Evolutionary conservation across 768 basidiomycete genomes (phyloP).

Genomic region (Termitomyces sp.): DNA sequence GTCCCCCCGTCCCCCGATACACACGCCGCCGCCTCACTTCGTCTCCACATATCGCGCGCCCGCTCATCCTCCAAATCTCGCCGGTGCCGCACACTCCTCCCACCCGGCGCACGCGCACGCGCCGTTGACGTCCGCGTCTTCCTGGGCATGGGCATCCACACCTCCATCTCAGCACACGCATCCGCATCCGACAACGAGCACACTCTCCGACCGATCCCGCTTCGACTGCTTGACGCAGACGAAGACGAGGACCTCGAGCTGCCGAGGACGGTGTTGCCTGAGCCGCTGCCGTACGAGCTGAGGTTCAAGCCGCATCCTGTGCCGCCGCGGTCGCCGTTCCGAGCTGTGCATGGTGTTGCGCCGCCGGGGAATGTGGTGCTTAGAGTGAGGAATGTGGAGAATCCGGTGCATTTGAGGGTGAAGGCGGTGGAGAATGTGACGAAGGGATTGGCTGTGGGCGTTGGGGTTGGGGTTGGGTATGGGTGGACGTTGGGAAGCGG

Average conservation of each 20-base stretch:
- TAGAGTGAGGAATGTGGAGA: constrained; percentile 57
- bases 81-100: not conserved
- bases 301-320: constrained; percentile 39
- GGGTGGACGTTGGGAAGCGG: constrained; percentile 36
- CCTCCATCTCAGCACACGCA: not conserved
- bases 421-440: constrained; percentile 58
- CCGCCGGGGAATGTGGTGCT: constrained; percentile 8
- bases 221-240: constrained; percentile 33
- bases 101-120: constrained; percentile 7
- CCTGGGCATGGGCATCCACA: not conserved
- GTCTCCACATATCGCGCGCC: not conserved
- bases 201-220: constrained; percentile 23
- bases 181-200: not conserved
- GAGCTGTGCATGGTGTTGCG: constrained; percentile 22
- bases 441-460: constrained; percentile 26
- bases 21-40: not conserved
- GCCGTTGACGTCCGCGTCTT: constrained; percentile 9
- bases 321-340: constrained; percentile 42
- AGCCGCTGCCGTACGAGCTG: constrained; percentile 31
- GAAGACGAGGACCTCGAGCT: constrained; percentile 15
- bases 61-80: not conserved
- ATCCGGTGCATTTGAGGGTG: constrained; percentile 57
- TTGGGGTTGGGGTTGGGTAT: constrained; percentile 28
- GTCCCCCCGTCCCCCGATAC: constrained; percentile 19
- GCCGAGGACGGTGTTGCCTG: constrained; percentile 29